Conservation (phyloP, 139 green algal species). For the Micractinium conductrix region DNA sequence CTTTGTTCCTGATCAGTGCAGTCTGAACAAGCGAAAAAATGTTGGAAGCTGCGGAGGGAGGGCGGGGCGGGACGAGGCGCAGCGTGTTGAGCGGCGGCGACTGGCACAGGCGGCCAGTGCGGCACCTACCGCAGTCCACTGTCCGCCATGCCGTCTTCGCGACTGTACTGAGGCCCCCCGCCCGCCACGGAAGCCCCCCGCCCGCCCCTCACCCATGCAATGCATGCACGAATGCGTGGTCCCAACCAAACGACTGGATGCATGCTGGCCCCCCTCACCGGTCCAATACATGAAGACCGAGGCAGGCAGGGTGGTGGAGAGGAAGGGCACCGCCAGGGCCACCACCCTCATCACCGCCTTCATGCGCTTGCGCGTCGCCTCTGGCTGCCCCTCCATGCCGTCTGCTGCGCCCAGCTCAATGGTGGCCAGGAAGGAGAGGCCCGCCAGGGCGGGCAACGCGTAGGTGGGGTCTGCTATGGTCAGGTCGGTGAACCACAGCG, state of each 20-base stretch:
- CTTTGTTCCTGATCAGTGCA: constrained; percentile 34
- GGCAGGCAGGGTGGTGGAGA: constrained; percentile 65
- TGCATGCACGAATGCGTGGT: too few species aligned
- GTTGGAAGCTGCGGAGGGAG: constrained; percentile 19
- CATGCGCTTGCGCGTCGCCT: constrained; percentile 53
- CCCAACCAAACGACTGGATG: too few species aligned
- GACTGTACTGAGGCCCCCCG: too few species aligned
- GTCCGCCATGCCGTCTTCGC: too few species aligned
- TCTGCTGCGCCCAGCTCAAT: constrained; percentile 77
- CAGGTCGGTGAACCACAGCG: constrained; percentile 88
- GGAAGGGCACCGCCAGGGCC: constrained; percentile 72
- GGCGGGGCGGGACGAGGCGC: too few species aligned
- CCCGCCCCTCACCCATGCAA: too few species aligned
- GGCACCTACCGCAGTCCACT: too few species aligned
- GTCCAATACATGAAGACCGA: constrained; percentile 72
- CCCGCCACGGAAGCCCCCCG: too few species aligned
- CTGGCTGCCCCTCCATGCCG: constrained; percentile 66
- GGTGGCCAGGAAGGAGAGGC: constrained; percentile 71
- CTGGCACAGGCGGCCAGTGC: too few species aligned
- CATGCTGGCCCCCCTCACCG: background rate
- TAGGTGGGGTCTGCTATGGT: constrained; percentile 82
- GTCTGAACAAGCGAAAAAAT: constrained; percentile 20
- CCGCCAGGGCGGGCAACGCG: constrained; percentile 77
- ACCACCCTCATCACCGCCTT: constrained; percentile 73
- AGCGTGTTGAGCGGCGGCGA: too few species aligned